Base-by-base conservation (phyloP, 2,329 filamentous ascomycete genomes). In the Sclerotinia sclerotiorum region DNA sequence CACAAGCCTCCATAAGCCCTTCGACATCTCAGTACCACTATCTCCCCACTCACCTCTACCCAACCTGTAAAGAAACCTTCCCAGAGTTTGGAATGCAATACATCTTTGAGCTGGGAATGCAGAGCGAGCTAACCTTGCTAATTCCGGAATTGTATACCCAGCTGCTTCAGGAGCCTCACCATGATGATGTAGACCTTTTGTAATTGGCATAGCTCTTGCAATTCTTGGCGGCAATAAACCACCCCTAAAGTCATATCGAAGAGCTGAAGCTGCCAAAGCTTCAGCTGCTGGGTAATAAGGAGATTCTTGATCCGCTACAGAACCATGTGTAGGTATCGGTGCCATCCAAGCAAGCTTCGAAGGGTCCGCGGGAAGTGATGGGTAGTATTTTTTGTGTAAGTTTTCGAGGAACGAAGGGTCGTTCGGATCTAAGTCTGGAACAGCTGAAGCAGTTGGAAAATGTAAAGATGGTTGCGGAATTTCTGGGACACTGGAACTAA, bases 301-400 rank as follows among this genome's bases (percentile, higher is more conserved):
- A 3, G 90, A 93, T 72, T 89, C 85, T 72, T 83, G 84, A 76
- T 91, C 89, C 29, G 88, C 88, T 54, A 85, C 79, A 55, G 87
- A 88, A 76, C 88, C 85, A 58, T 86, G 79, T 5, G 88, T 88
- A 8, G 88, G 88, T 62, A 90, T 77, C 19, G 90, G 89, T 63
- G 89, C 88, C 86, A 98, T 95, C 94, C 94, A 99, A 27, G 92
- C 91, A 5, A 97, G 87, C 65, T 92, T 90, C 69, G 89, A 88
- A 0, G 94, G 93, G 79, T 97, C 92, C 67, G 93, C 88, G 2
- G 94, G 88, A 1, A 97, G 88, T 71, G 88, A 87, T 17, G 95
- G 94, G 80, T 97, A 99, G 84, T 97, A 99, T 79, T 97, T 97
- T 29, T 88, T 81, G 82, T 97, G 94, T 7, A 99, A 87, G 68